Evolutionary conservation across 2,329 filamentous ascomycete genomes (phyloP), one percentile per base, ranked within the genome.

Genomic region (Colletotrichum eleusines): DNA sequence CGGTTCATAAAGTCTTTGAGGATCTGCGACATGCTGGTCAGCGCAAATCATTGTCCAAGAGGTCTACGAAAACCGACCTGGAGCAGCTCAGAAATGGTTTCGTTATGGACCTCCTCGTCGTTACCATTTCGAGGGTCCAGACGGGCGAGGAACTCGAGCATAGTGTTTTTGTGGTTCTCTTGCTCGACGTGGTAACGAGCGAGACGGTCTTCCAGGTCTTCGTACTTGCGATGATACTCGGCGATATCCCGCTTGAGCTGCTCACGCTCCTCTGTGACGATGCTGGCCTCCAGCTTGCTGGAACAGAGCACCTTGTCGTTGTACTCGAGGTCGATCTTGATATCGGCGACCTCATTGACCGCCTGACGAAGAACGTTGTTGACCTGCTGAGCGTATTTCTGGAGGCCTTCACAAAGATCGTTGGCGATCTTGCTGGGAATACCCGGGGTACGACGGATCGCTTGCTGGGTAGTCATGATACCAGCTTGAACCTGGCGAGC

Each of bases 311-410:
- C 63, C 50, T 80, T 79, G n/a, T 76, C 69, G 46, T 74, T 76
- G 73, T 82, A 81, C 26, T 74, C 72, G 5, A 82, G 69, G 54
- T 81, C 78, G 5, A 74, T 75, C 20, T 76, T 75, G 1, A 82
- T 60, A n/a, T 73, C 72, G 12, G 72, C 64, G 31, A 72, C 67
- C 46, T 73, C 72, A 18, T 73, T 72, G 53, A 73, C 69, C 16
- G 64, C 71, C 48, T 73, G 71, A 3, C 72, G 72, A 44, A 73
- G 65, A 20, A 70, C 62, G 48, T 77, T 76, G 61, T 75, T 75
- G 46, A 83, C 75, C 20, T 73, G 76, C 33, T 80, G 77, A 9
- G 74, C 68, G 63, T 80, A 79, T 35, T 61, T 63, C 48, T 70
- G 68, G n/a, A 73, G 67, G 9, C 66, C 67, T 2, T 71, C 60